Percentiles rank a stretch among this genome's conserved stretches.
phyloP scores from a whole-genome alignment of 2,329 filamentous ascomycete species.

The Coniosporium uncinatum region DNA sequence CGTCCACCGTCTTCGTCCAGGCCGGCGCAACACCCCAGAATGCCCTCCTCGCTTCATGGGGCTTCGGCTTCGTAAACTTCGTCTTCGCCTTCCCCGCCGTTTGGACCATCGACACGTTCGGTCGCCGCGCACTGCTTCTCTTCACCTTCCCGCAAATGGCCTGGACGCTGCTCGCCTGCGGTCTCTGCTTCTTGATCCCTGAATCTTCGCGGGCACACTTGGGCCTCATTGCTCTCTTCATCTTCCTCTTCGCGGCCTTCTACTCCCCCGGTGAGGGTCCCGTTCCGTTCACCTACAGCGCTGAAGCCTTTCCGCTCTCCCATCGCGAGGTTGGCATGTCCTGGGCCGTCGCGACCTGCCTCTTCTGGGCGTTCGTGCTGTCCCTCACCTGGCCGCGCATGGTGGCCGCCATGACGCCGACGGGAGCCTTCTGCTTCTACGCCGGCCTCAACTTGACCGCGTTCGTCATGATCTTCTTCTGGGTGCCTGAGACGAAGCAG shows the following conservation, averaged over 20 bases:
- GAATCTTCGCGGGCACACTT: constrained; percentile 28
- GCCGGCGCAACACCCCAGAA: constrained; percentile 34
- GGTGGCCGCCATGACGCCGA: constrained; percentile 41
- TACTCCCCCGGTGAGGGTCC: constrained; percentile 37
- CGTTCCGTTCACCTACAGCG: constrained; percentile 63
- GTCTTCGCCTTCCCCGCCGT: constrained; percentile 53
- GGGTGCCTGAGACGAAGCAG: constrained; percentile 42
- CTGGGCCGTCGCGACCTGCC: constrained; percentile 60
- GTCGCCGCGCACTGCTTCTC: constrained; percentile 38
- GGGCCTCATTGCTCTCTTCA: constrained; percentile 47
- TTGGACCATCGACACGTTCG: constrained; percentile 54
- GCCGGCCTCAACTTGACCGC: constrained; percentile 54
- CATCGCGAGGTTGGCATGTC: constrained; percentile 70
- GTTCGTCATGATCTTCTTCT: constrained; percentile 58
- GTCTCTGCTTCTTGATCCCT: constrained; percentile 45
- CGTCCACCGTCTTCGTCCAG: constrained; percentile 40
- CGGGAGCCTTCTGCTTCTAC: constrained; percentile 57
- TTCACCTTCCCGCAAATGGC: constrained; percentile 46
- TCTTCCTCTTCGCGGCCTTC: constrained; percentile 9
- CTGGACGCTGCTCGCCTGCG: constrained; percentile 38
- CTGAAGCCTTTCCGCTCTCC: constrained; percentile 57
- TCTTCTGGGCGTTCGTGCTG: constrained; percentile 52
- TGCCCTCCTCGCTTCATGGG: constrained; percentile 48
- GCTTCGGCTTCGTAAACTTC: constrained; percentile 54
- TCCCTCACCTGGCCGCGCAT: constrained; percentile 60